Evolutionary conservation across 306 rosid species (phyloP).

Genomic region (Luffa aegyptiaca): DNA sequence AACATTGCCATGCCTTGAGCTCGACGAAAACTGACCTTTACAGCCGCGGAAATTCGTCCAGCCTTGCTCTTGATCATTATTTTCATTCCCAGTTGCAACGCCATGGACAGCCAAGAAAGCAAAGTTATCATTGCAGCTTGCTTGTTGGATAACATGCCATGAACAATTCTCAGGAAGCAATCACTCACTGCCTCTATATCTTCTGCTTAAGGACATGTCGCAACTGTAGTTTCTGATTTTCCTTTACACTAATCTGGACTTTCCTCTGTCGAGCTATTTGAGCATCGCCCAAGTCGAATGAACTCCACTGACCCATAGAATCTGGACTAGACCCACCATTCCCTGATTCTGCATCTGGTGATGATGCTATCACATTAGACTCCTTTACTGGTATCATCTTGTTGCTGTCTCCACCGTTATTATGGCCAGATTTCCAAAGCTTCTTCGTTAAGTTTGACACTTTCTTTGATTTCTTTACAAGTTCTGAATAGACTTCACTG

Average conservation of each 20-base stretch:
- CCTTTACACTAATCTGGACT: slow-evolving; percentile 49
- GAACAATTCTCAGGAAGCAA: slow-evolving; percentile 13
- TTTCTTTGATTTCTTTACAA: slow-evolving; percentile 57
- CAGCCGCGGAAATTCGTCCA: background rate
- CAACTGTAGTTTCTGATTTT: slow-evolving; percentile 66
- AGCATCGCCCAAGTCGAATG: slow-evolving; percentile 49
- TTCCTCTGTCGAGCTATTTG: slow-evolving; percentile 54
- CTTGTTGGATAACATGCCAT: background rate
- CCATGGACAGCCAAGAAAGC: slow-evolving; percentile 4
- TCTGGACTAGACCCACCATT: slow-evolving; percentile 56
- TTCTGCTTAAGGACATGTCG: slow-evolving; percentile 88
- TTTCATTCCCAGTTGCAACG: background rate
- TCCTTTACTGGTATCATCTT: slow-evolving; percentile 65
- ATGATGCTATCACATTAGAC: slow-evolving; percentile 40
- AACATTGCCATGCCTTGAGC: background rate
- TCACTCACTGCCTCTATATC: slow-evolving; percentile 34
- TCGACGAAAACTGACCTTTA: background rate
- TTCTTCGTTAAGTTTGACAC: slow-evolving; percentile 50
- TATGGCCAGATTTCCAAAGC: slow-evolving; percentile 73
- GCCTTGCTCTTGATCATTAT: background rate
- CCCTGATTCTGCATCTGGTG: slow-evolving; percentile 55
- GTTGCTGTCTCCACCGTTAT: slow-evolving; percentile 44
- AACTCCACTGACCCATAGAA: slow-evolving; percentile 53
- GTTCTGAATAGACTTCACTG: slow-evolving; percentile 54
- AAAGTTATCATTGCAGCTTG: slow-evolving; percentile 3